Conservation (phyloP, 306 rosid genomes). For the Cercis canadensis region DNA sequence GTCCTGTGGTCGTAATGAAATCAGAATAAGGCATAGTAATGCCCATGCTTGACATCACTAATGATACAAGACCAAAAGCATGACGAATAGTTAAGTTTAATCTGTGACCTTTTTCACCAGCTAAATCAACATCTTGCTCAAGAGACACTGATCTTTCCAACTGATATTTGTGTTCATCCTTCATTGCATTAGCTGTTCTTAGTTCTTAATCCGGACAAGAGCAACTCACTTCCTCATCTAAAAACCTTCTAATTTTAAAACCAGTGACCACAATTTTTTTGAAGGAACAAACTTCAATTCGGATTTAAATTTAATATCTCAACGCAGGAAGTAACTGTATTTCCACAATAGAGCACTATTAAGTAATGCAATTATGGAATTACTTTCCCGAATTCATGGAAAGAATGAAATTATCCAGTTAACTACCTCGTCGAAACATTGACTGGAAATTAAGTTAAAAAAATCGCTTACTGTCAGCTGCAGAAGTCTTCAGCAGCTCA, state of each 20-base stretch:
- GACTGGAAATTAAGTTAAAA: slow-evolving; percentile 2
- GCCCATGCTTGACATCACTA: not conserved
- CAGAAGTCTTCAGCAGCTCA: slow-evolving; percentile 88
- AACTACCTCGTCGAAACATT: not conserved
- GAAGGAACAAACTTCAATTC: not conserved
- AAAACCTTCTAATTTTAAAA: not conserved
- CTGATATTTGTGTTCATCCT: not conserved
- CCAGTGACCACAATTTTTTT: not conserved
- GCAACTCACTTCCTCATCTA: not conserved
- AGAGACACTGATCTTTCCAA: not conserved
- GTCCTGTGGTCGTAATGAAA: not conserved
- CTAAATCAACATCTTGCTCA: too few relatives aligned
- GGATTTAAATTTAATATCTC: not conserved
- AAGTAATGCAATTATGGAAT: not conserved
- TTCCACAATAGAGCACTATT: not conserved
- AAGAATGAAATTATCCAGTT: not conserved
- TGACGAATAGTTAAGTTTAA: not conserved
- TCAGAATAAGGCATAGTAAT: not conserved
- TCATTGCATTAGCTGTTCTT: not conserved
- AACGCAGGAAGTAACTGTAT: not conserved
- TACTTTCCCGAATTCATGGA: not conserved
- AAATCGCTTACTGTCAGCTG: slow-evolving; percentile 68
- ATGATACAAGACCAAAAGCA: not conserved
- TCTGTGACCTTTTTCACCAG: not conserved
- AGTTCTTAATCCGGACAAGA: not conserved